Evolutionary conservation across 2,329 filamentous ascomycete species (phyloP), one percentile per base, ranked within the genome.

Genomic region (Ceratocystis cacaofunesta): DNA sequence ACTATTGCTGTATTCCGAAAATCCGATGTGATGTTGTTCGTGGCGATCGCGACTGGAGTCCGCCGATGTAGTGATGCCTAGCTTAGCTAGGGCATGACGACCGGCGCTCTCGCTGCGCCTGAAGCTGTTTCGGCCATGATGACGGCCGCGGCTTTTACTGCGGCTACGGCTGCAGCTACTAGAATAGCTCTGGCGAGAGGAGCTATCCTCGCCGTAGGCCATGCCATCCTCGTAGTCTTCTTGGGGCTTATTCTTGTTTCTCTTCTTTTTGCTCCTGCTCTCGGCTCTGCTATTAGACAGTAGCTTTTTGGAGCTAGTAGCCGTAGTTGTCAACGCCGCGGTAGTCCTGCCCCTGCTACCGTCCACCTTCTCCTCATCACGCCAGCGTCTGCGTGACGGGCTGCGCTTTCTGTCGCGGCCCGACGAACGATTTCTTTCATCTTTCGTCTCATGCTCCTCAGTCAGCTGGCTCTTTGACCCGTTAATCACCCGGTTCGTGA

Each of bases 401-500:
- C 46, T 50, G 62, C 69, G 68, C 61, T 74, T 73, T 62, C 73
- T 28, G 19, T 48, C 46, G 46, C 46, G 46, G 46, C 19, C 71
- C 57, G 78, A 79, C 12, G 36, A 41, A 41, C 36, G 36, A 12
- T 41, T 41, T 41, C 10, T 12, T 15, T 41, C 36, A 1, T 41
- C 36, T 65, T 76, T 74, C 61, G 85, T 87, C 63, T 84, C 83
- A 66, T 82, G 80, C 22, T 82, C 80, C 2, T 80, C 84, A 71
- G 80, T 85, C 73, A 84, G 87, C 72, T 82, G 83, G 74, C 79
- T 83, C 76, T 80, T 82, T 61, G 88, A 84, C 22, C 92, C 92
- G 72, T 96, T 92, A 73, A 95, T 83, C 68, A 96, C 78, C 65
- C 89, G 87, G 75, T 91, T 95, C 57, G 90, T 88, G 41, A 92